A percentile compares a stretch with the other conserved stretches of the same genome.
Conservation (phyloP, 2,329 filamentous ascomycete genomes). For the Venturia asperata region DNA sequence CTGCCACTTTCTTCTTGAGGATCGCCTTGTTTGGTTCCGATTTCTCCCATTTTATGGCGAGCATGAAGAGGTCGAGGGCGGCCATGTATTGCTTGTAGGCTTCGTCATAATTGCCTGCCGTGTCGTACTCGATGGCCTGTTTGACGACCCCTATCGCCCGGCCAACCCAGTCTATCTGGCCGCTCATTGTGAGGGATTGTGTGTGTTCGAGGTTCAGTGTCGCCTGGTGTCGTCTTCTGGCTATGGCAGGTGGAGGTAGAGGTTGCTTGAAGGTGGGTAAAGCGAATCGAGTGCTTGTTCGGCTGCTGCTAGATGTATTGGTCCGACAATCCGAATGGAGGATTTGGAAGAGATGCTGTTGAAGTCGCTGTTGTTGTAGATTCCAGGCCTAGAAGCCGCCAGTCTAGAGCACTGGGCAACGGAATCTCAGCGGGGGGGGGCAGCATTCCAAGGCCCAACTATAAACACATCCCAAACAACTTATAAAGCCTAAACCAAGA, state of each 20-base stretch:
- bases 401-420: conserved; percentile 3
- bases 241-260: background rate
- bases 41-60: conserved; percentile 98
- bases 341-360: background rate
- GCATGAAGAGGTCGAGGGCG: conserved; percentile 89
- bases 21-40: conserved; percentile 95
- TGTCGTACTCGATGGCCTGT: conserved; percentile 95
- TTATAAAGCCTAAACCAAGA: background rate
- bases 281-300: background rate
- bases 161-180: conserved; percentile 88
- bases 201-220: background rate
- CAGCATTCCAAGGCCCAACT: too few relatives aligned
- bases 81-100: conserved; percentile 95
- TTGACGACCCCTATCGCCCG: conserved; percentile 95
- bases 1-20: conserved; percentile 87
- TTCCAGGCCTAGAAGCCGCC: background rate
- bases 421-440: too few relatives aligned
- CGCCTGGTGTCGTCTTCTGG: background rate
- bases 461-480: too few relatives aligned
- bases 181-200: conserved; percentile 55
- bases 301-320: background rate
- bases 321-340: background rate
- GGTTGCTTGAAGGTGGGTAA: background rate
- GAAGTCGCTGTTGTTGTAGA: background rate
- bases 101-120: conserved; percentile 91